Conservation (phyloP, 225 moss, liverwort and hornwort species). For the Takakia lepidozioides region DNA sequence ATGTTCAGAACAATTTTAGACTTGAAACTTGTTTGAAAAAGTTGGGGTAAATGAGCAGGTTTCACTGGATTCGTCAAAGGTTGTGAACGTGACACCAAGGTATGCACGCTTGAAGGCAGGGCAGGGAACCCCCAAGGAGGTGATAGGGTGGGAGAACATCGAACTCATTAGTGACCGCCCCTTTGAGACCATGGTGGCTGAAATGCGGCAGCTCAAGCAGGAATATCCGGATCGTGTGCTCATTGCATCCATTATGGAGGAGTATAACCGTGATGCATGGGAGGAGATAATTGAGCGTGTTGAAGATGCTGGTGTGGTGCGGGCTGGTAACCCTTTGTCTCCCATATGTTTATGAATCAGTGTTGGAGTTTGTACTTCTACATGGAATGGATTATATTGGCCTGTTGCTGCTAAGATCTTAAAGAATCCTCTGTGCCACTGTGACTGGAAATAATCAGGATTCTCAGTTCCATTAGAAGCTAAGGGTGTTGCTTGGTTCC, state of each 20-base stretch:
- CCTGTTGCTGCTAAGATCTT: no score
- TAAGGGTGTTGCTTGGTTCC: no score
- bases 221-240: constrained; percentile 94
- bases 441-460: no score
- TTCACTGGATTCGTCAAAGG: constrained; percentile 94
- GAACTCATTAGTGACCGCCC: constrained; percentile 98
- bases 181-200: constrained; percentile 91
- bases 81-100: constrained; percentile 88
- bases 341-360: no score
- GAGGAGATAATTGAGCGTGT: constrained; percentile 95
- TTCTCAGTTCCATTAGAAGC: no score
- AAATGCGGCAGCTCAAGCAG: constrained; percentile 74
- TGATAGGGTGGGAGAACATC: constrained; percentile 95
- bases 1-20: no score
- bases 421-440: no score
- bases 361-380: no score
- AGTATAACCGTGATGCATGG: constrained; percentile 79
- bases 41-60: no score
- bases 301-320: constrained; percentile 82
- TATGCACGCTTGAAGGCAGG: constrained; percentile 65
- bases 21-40: no score
- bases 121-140: constrained; percentile 43
- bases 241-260: constrained; percentile 94
- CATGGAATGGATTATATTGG: no score
- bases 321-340: no score